Evolutionary conservation across 108 stramenopile genomes (phyloP), one percentile per base, ranked within the genome.

Genomic region (Cyclotella baltica): DNA sequence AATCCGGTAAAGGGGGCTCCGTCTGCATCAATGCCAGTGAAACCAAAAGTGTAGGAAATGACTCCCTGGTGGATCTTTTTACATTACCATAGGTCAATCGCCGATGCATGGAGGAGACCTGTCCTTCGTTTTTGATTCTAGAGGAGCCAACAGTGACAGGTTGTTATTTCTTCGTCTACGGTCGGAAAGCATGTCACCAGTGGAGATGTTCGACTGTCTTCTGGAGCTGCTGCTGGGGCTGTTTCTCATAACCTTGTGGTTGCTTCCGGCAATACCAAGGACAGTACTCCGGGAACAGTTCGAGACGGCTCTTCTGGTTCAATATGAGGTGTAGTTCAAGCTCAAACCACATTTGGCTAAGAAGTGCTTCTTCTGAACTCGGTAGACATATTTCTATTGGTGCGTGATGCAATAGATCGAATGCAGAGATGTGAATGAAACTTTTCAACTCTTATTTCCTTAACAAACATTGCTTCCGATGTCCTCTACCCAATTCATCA

Each of bases 31-130:
- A 31, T 46, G 78, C 50, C 22, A 72, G 78, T 20, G 47, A 73
- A 61, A 53, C 72, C 53, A 69, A 62, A 4, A 72, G 78, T 30
- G 40, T 16, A 6, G 66, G 57, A 3, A 25, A 2, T 15, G 67
- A 29, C 29, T 80, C 78, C 0, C 19, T 46, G 72, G 78, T 51
- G 78, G 78, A 52, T 67, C 78, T 22, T 55, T 73, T 16, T 18
- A 62, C 20, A 50, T 77, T 51, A 29, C 59, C 36, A 28, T 47
- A 27, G 76, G 76, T 19, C 25, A 4, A 4, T 55, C 61, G 4
- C 18, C 18, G 16, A 43, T 37, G n/a, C 36, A 48, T 22, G 69
- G 69, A 0, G 76, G 76, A 46, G 58, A 70, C 23, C 25, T 77
- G 9, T 48, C 61, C 1, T 31, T 77, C 2, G 8, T 65, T 2